Evolutionary conservation across 352 stramenopile species (phyloP).

Genomic region (Pythium phragmiticola): DNA sequence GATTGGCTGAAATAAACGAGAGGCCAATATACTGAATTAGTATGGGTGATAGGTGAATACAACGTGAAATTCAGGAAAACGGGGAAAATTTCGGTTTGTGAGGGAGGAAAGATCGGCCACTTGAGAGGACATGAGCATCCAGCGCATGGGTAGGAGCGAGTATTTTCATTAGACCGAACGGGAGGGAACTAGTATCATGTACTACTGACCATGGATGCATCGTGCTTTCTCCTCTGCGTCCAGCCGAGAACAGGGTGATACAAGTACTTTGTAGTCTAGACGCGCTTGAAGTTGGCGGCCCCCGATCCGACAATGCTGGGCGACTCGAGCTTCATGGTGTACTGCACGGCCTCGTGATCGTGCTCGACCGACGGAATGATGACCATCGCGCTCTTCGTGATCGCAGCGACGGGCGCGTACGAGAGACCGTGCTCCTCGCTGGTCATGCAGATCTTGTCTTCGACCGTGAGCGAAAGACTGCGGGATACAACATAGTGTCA

Average conservation of each 20-base stretch:
- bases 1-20: slow-evolving; percentile 19
- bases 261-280: slow-evolving; percentile 38
- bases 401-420: slow-evolving; percentile 71
- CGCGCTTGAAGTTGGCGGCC: slow-evolving; percentile 78
- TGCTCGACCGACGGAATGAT: slow-evolving; percentile 77
- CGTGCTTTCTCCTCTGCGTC: slow-evolving; percentile 3
- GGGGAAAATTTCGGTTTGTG: neutral
- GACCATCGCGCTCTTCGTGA: slow-evolving; percentile 69
- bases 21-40: slow-evolving; percentile 11
- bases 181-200: no score
- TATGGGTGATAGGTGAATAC: slow-evolving; percentile 1
- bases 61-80: neutral
- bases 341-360: slow-evolving; percentile 61
- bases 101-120: neutral
- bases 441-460: slow-evolving; percentile 84
- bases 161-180: no score
- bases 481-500: neutral
- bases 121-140: no score
- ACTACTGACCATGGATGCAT: no score
- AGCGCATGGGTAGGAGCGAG: no score
- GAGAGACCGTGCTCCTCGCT: slow-evolving; percentile 64
- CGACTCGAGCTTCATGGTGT: slow-evolving; percentile 74
- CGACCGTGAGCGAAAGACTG: slow-evolving; percentile 65
- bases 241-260: neutral
- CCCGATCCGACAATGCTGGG: slow-evolving; percentile 79